Base-by-base conservation (phyloP, 169 alveolate genomes). In the Prorocentrum cordatum region DNA sequence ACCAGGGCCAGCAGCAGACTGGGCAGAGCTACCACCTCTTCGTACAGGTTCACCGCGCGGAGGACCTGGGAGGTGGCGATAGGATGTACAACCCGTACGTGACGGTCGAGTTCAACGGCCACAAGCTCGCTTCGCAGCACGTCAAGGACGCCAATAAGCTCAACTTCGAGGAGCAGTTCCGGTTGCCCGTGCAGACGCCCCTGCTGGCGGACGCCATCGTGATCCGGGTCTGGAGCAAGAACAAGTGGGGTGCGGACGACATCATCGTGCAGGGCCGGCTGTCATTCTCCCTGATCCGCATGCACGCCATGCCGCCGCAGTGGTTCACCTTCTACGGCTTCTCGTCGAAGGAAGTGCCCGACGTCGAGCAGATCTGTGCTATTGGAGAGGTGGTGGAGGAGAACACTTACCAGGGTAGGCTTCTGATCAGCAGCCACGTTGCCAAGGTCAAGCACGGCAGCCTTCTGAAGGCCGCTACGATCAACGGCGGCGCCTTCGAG, bases 261-360 rank as follows among this genome's bases (percentile, higher is more conserved):
- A 82, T 82, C 91, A 82, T 82, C 54, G 91, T 82, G 26, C 91
- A 82, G 36, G 91, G 91, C 27, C 50, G 91, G 12, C 35, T 82
- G 80, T 82, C 91, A 22, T 82, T 82, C 58, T 82, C 91, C 35
- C 24, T 64, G 59, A 35, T 82, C 29, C 91, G 91, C 39, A 82
- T 64, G 80, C 91, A 82, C 27, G 91, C 91, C 36, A 32, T 82
- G 58, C 32, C 77, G 35, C 91, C 91, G 26, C 61, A 64, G 26
- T 82, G 91, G 91, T 82, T 82, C 54, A 82, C 42, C 80, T 82
- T 82, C 80, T 82, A 82, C 31, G 91, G 91, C 77, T 82, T 62
- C 80, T 45, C 31, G 22, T 45, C 72, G 27, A 80, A 82, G 6
- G 91, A 82, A 80, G 77, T 24, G 39, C 70, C 70, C 26, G 70